These are phyloP conservation scores for Nicotiana rustica DNA, from an alignment of 305 asterid genomes.

Conservation along the genomic window DNA sequence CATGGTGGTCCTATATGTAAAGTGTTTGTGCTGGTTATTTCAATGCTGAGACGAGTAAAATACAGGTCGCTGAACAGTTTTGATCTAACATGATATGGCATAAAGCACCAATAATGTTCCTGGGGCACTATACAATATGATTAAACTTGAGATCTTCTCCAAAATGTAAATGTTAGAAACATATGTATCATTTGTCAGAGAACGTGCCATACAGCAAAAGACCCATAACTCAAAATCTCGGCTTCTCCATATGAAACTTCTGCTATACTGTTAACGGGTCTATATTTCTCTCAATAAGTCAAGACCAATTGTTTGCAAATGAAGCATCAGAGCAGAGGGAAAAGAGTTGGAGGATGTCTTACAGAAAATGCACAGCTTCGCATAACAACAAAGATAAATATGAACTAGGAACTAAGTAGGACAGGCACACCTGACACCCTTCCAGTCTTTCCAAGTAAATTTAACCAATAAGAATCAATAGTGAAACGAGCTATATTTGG, in stretches of 20 bases:
- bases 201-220: neutral
- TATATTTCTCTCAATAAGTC: neutral
- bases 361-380: neutral
- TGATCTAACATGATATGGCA: neutral
- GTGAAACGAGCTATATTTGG: neutral
- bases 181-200: neutral
- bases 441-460: neutral
- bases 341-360: neutral
- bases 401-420: neutral
- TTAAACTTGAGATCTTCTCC: neutral
- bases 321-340: neutral
- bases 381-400: neutral
- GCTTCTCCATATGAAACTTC: neutral
- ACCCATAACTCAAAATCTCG: neutral
- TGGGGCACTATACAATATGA: neutral
- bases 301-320: neutral
- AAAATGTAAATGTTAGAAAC: neutral
- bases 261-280: neutral
- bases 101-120: neutral
- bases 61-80: neutral
- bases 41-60: constrained; percentile 5
- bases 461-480: neutral
- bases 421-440: neutral
- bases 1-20: neutral
- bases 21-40: neutral